These are phyloP conservation scores for Diplodia scrobiculata DNA, from an alignment of 2,329 filamentous ascomycete species.

Conservation along the genomic window DNA sequence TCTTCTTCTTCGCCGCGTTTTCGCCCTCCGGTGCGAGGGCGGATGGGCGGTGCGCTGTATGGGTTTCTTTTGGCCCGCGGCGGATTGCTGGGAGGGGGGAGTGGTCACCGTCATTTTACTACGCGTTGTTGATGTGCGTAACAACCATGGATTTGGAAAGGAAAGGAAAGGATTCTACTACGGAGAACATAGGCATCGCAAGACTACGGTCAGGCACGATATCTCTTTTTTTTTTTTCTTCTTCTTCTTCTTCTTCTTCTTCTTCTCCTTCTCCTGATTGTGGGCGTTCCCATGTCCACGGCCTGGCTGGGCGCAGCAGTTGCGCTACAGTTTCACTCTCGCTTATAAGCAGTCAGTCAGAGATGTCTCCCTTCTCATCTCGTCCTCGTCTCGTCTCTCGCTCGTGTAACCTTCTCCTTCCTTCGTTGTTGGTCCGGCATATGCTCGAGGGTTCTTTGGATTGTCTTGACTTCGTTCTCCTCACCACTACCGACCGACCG, in stretches of 20 bases:
- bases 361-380: not conserved
- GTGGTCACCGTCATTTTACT: too few species aligned
- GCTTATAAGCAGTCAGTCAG: not conserved
- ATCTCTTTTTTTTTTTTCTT: not conserved
- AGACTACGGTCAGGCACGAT: not conserved
- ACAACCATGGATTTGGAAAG: not conserved
- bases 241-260: too few species aligned
- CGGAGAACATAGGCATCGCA: not conserved
- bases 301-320: not conserved
- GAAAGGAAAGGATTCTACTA: not conserved
- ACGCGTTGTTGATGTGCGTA: too few species aligned
- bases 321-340: not conserved
- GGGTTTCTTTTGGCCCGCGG: not conserved
- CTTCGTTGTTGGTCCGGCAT: not conserved
- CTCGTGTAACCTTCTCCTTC: not conserved
- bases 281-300: too few species aligned
- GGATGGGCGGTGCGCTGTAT: not conserved
- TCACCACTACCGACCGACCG: not conserved
- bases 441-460: not conserved
- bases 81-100: not conserved
- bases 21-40: not conserved
- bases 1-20: not conserved
- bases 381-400: not conserved
- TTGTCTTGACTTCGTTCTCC: not conserved
- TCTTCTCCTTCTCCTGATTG: not conserved